phyloP scores from a whole-genome alignment of 2,329 filamentous ascomycete species.

The Volutella citrinella region DNA sequence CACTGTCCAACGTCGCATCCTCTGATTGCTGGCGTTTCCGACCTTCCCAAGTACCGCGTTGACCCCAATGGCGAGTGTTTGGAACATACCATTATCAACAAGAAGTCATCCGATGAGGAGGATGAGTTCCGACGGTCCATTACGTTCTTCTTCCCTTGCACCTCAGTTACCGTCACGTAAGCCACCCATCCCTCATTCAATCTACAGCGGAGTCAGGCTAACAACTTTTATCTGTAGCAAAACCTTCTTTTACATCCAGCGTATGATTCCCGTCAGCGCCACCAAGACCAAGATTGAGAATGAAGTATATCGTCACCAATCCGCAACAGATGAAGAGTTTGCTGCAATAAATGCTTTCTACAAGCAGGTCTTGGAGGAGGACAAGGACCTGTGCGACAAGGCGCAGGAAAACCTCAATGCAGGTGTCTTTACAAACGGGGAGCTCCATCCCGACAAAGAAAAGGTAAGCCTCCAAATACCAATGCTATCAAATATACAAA shows the following conservation, averaged over 20 bases:
- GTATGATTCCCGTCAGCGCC: constrained; percentile 54
- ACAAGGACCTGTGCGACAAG: constrained; percentile 59
- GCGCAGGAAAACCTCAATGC: constrained; percentile 59
- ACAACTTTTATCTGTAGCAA: too few relatives aligned
- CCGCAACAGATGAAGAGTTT: constrained; percentile 55
- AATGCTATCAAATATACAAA: too few relatives aligned
- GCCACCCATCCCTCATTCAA: constrained; percentile 13
- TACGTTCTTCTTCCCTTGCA: constrained; percentile 48
- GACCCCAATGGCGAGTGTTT: constrained; percentile 45
- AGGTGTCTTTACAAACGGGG: constrained; percentile 59
- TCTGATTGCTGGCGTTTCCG: constrained; percentile 51
- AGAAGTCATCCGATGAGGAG: constrained; percentile 43
- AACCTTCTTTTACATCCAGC: constrained; percentile 61
- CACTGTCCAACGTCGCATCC: constrained; percentile 59
- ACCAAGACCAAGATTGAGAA: constrained; percentile 54
- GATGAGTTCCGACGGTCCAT: constrained; percentile 41
- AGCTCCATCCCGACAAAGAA: constrained; percentile 59
- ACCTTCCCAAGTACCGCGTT: constrained; percentile 52
- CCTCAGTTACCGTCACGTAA: constrained; percentile 47
- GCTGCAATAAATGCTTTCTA: constrained; percentile 55
- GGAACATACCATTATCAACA: constrained; percentile 42
- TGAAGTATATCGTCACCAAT: constrained; percentile 59
- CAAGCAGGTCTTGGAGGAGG: constrained; percentile 60
- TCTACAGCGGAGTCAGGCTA: too few relatives aligned
- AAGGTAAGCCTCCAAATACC: constrained; percentile 32